Conservation (phyloP, 2,329 filamentous ascomycete species). For the Ophiostoma ulmi region DNA sequence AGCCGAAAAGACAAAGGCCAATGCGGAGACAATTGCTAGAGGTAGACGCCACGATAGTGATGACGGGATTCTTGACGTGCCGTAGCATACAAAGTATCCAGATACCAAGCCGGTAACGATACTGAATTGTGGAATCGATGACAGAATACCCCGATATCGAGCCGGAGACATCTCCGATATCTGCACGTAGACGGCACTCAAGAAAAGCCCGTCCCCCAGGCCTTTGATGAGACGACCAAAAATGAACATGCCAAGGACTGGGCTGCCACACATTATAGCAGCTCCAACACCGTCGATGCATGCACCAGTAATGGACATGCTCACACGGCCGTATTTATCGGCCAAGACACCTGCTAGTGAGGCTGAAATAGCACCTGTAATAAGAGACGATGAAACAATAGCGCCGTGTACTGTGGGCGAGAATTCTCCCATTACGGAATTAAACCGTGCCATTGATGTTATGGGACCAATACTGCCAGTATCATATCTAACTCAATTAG, state of each 20-base stretch:
- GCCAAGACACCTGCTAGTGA: conserved; percentile 10
- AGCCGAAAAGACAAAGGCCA: conserved; percentile 1
- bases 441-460: conserved; percentile 1
- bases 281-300: conserved; percentile 10
- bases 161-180: conserved; percentile 9
- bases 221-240: conserved; percentile 13
- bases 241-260: not conserved
- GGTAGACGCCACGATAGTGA: conserved; percentile 8
- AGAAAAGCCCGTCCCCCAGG: conserved; percentile 7
- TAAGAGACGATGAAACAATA: conserved; percentile 8
- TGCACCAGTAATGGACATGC: not conserved
- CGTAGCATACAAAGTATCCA: conserved; percentile 15
- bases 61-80: not conserved
- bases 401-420: conserved; percentile 8
- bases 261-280: conserved; percentile 9
- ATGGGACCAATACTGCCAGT: conserved; percentile 15
- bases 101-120: not conserved
- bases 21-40: not conserved
- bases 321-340: conserved; percentile 11
- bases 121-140: not conserved
- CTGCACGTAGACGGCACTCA: conserved; percentile 12
- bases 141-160: conserved; percentile 10
- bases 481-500: not conserved
- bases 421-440: not conserved
- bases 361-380: conserved; percentile 10